Conservation (phyloP, 306 rosid genomes). For the Begonia peltatifolia region DNA sequence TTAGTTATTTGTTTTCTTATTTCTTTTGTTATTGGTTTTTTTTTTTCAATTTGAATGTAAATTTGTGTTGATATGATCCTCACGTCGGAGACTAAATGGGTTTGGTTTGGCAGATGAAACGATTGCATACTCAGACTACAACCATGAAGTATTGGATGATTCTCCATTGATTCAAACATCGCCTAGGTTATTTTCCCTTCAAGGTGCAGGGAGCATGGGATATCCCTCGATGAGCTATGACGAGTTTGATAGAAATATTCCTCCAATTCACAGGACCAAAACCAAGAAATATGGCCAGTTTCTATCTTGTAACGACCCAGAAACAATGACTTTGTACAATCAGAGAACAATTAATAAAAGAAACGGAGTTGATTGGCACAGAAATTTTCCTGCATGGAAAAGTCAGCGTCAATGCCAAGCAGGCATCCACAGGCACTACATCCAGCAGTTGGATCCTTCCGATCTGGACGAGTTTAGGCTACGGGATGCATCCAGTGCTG, state of each 20-base stretch:
- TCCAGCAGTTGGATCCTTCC: slow-evolving; percentile 41
- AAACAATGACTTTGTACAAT: slow-evolving; percentile 14
- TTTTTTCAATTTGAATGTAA: slow-evolving; percentile 2
- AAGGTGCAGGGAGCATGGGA: slow-evolving; percentile 36
- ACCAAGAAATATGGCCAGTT: slow-evolving; percentile 34
- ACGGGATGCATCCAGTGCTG: slow-evolving; percentile 52
- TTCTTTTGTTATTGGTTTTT: neutral
- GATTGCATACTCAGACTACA: slow-evolving; percentile 38
- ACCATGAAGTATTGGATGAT: slow-evolving; percentile 62
- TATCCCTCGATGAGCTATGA: slow-evolving; percentile 25
- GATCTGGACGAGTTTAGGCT: slow-evolving; percentile 49
- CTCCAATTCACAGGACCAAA: slow-evolving; percentile 35
- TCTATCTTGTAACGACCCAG: slow-evolving; percentile 28
- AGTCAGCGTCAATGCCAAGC: slow-evolving; percentile 24
- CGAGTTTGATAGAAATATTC: slow-evolving; percentile 39
- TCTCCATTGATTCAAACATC: slow-evolving; percentile 50
- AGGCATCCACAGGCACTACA: slow-evolving; percentile 34
- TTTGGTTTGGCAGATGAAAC: slow-evolving; percentile 48
- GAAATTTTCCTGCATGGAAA: slow-evolving; percentile 26
- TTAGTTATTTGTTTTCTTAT: neutral
- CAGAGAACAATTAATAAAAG: slow-evolving; percentile 35
- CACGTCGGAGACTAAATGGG: slow-evolving; percentile 79
- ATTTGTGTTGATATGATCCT: slow-evolving; percentile 11
- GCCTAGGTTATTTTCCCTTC: slow-evolving; percentile 49
- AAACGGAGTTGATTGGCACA: slow-evolving; percentile 35